A percentile compares a stretch with the other conserved stretches of the same genome.
These are phyloP conservation scores for Termitomyces sp. DNA, from an alignment of 768 basidiomycete genomes.

Conservation along the genomic window DNA sequence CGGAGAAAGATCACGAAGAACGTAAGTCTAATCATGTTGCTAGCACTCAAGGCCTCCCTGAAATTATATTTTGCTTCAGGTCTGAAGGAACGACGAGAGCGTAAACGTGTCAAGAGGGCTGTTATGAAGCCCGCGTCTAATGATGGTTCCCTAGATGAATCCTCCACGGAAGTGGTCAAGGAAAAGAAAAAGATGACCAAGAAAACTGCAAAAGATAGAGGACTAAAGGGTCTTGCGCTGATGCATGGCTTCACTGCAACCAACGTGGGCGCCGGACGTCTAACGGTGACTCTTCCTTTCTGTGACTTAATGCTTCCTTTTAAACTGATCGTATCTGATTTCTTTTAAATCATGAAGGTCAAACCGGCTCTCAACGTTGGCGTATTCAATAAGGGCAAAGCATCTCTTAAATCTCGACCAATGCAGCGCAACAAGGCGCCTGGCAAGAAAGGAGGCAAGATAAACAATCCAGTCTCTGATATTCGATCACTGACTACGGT, in stretches of 20 bases:
- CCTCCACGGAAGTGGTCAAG: conserved; percentile 13
- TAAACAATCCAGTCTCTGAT: neutral
- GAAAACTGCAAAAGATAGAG: conserved; percentile 30
- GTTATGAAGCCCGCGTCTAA: conserved; percentile 40
- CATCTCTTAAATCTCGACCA: conserved; percentile 42
- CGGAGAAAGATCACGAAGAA: conserved; percentile 4
- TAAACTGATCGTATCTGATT: neutral
- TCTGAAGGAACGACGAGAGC: conserved; percentile 61
- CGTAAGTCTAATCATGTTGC: conserved; percentile 4
- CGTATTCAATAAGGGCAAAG: conserved; percentile 66
- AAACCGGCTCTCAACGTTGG: conserved; percentile 46
- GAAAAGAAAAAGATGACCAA: conserved; percentile 23
- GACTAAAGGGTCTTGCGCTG: conserved; percentile 53
- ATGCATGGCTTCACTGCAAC: conserved; percentile 68
- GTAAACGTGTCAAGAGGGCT: conserved; percentile 56
- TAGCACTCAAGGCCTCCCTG: too few relatives aligned
- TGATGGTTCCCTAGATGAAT: conserved; percentile 18
- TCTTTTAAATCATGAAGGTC: conserved; percentile 29
- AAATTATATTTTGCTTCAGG: conserved; percentile 36
- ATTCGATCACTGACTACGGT: neutral
- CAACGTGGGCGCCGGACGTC: conserved; percentile 58
- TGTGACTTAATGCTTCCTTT: neutral
- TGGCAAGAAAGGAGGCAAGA: conserved; percentile 27
- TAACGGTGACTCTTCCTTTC: conserved; percentile 48
- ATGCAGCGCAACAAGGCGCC: conserved; percentile 16